Evolutionary conservation across 2,329 filamentous ascomycete species (phyloP).

Genomic region (Penicillium crustosum): DNA sequence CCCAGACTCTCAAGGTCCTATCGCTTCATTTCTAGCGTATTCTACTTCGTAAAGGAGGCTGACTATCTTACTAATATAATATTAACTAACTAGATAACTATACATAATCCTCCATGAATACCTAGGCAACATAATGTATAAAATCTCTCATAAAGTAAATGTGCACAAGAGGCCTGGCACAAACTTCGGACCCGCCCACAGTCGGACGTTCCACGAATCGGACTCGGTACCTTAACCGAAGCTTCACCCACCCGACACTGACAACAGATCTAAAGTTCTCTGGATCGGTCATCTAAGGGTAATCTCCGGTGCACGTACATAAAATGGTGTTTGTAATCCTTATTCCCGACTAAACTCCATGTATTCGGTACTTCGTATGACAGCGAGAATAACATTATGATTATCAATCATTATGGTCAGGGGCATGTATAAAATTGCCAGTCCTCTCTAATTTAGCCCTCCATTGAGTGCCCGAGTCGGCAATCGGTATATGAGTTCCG

Average conservation of each 20-base stretch:
- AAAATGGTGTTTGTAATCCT: neutral
- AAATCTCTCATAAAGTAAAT: neutral
- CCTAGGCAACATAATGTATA: neutral
- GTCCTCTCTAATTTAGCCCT: neutral
- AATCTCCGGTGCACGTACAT: neutral
- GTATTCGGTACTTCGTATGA: neutral
- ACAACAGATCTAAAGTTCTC: neutral
- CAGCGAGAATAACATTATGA: neutral
- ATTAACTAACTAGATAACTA: no score
- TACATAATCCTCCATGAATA: neutral
- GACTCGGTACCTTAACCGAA: constrained; percentile 2
- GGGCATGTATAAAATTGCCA: neutral
- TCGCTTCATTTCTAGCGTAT: neutral
- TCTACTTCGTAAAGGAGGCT: neutral
- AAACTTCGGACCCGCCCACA: neutral
- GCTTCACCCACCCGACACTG: neutral
- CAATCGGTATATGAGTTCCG: neutral
- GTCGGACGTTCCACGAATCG: neutral
- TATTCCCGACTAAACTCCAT: neutral
- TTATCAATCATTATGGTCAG: neutral
- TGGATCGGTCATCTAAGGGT: neutral
- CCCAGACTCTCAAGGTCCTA: neutral
- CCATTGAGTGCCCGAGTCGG: neutral
- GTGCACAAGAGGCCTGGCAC: neutral
- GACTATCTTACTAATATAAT: neutral